A percentile compares a stretch with the other conserved stretches of the same genome.
Conservation (phyloP, 805 yeast species). For the Metschnikowia orientalis region DNA sequence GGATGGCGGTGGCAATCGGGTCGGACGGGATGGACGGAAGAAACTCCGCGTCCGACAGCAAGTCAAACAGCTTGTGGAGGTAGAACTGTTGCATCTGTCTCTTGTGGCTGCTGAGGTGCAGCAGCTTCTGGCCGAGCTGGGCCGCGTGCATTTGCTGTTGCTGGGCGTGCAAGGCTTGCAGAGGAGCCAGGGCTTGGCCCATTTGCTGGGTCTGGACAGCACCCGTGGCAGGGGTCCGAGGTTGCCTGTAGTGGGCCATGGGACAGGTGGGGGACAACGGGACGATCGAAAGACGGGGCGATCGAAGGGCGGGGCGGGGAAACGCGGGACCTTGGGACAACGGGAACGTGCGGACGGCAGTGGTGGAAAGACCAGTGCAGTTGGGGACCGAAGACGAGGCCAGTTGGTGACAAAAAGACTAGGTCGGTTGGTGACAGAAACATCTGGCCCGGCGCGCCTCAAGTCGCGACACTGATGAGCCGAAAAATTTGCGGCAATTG, state of each 20-base stretch:
- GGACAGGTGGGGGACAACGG: too few species aligned
- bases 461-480: constrained; percentile 1
- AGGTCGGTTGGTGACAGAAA: too few species aligned
- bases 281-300: too few species aligned
- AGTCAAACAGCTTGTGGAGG: constrained; percentile 63
- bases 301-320: too few species aligned
- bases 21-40: constrained; percentile 26
- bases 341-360: background rate
- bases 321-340: too few species aligned
- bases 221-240: constrained; percentile 3
- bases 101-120: constrained; percentile 36
- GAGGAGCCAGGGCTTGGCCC: too few species aligned
- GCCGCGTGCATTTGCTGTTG: constrained; percentile 12
- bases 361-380: background rate
- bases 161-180: constrained; percentile 2
- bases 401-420: too few species aligned
- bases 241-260: constrained; percentile 11
- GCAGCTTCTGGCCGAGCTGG: constrained; percentile 19
- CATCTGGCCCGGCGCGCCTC: too few species aligned
- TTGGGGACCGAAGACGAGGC: background rate
- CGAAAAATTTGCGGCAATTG: constrained; percentile 22
- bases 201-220: background rate
- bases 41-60: constrained; percentile 69
- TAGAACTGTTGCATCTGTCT: constrained; percentile 35
- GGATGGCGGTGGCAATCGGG: constrained; percentile 16